Conservation (phyloP, 2,329 filamentous ascomycete species). For the Nemania abortiva region DNA sequence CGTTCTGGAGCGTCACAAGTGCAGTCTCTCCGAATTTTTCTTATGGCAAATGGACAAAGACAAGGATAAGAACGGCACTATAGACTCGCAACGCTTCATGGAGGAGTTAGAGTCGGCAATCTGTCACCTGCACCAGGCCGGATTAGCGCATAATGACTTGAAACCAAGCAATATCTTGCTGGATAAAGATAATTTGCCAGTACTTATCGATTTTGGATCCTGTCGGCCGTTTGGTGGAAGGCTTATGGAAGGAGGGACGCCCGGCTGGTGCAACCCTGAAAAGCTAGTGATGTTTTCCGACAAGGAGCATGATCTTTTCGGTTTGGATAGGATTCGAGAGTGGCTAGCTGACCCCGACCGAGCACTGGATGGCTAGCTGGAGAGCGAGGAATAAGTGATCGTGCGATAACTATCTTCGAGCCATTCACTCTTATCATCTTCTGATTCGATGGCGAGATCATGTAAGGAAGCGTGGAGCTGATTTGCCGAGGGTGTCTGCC, state of each 20-base stretch:
- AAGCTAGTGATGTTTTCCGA: conserved; percentile 31
- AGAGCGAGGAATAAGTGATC: conserved; percentile 1
- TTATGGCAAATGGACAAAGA: conserved; percentile 26
- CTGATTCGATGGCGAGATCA: neutral
- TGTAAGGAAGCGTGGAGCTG: neutral
- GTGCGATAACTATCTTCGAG: neutral
- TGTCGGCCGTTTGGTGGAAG: conserved; percentile 37
- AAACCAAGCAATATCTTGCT: conserved; percentile 39
- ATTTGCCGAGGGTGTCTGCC: neutral
- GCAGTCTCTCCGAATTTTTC: conserved; percentile 34
- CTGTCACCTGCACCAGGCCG: conserved; percentile 29
- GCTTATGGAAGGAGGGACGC: conserved; percentile 32
- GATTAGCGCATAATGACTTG: conserved; percentile 39
- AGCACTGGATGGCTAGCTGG: conserved; percentile 18
- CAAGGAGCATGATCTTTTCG: conserved; percentile 38
- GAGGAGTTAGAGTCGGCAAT: conserved; percentile 36
- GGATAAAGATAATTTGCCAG: conserved; percentile 35
- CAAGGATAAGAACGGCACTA: conserved; percentile 24
- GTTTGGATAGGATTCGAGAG: conserved; percentile 35
- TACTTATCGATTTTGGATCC: conserved; percentile 39
- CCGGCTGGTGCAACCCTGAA: conserved; percentile 30
- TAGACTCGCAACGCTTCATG: conserved; percentile 35
- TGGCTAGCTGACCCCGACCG: conserved; percentile 36
- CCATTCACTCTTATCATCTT: conserved; percentile 1
- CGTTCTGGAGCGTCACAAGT: conserved; percentile 33